Evolutionary conservation across 2,329 filamentous ascomycete genomes (phyloP).

Genomic region (Venturia aucupariae): DNA sequence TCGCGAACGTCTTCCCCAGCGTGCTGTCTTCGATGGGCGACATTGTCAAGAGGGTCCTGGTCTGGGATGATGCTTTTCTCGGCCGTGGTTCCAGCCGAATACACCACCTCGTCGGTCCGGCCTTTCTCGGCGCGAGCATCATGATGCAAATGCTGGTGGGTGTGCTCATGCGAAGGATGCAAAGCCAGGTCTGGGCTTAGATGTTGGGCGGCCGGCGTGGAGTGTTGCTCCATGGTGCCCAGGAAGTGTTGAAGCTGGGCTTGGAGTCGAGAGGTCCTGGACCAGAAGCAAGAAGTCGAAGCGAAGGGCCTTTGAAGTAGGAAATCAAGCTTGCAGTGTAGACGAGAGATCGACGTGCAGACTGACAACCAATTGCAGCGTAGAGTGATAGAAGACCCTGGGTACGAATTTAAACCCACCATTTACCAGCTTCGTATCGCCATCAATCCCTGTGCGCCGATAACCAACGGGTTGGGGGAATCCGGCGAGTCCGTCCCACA

Average conservation of each 20-base stretch:
- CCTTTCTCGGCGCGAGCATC: conserved; percentile 23
- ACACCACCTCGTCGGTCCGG: conserved; percentile 20
- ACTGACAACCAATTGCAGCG: not conserved
- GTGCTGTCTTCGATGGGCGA: conserved; percentile 27
- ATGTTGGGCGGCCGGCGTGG: not conserved
- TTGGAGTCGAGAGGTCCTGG: not conserved
- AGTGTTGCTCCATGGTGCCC: conserved; percentile 1
- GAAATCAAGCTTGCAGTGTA: not conserved
- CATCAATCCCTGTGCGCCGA: not conserved
- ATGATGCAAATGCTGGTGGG: conserved; percentile 32
- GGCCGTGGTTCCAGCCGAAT: conserved; percentile 28
- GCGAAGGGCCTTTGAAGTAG: not conserved
- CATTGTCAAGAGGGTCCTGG: conserved; percentile 32
- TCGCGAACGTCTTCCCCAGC: not conserved
- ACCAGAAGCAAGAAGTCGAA: not conserved
- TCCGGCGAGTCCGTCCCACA: too few species aligned
- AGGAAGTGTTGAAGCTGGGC: not conserved
- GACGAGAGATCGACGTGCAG: not conserved
- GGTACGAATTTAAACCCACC: not conserved
- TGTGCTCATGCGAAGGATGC: conserved; percentile 28
- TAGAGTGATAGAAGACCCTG: not conserved
- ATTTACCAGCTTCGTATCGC: not conserved
- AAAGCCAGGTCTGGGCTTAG: conserved; percentile 29
- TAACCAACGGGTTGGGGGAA: not conserved
- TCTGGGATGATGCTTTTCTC: conserved; percentile 26